Conservation (phyloP, 2,329 filamentous ascomycete genomes). For the Coniosporium tulheliwenetii region DNA sequence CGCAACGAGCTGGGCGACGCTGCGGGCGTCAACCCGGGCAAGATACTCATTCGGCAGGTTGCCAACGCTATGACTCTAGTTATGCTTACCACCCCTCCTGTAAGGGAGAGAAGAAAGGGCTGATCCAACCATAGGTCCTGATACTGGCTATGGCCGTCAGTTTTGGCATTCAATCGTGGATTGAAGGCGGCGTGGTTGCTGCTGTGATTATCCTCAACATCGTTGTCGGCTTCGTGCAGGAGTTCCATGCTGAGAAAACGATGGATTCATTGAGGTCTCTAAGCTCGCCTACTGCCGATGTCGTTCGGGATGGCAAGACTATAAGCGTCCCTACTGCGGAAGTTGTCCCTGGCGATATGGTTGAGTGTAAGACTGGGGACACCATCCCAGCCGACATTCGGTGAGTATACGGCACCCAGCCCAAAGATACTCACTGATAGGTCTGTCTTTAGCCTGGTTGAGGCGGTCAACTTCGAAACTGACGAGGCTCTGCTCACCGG, state of each 20-base stretch:
- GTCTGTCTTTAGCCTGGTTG: conserved; percentile 31
- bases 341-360: conserved; percentile 56
- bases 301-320: conserved; percentile 39
- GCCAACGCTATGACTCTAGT: conserved; percentile 64
- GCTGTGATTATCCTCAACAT: conserved; percentile 30
- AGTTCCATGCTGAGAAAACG: conserved; percentile 32
- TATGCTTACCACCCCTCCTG: conserved; percentile 12
- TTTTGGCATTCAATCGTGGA: conserved; percentile 30
- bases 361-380: conserved; percentile 54
- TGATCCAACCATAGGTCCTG: conserved; percentile 17
- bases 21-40: conserved; percentile 52
- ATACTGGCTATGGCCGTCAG: conserved; percentile 32
- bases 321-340: conserved; percentile 37
- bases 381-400: conserved; percentile 61
- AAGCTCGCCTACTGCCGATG: conserved; percentile 28
- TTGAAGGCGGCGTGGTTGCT: conserved; percentile 32
- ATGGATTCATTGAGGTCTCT: conserved; percentile 32
- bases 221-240: conserved; percentile 28
- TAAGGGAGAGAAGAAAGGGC: conserved; percentile 1
- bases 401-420: neutral
- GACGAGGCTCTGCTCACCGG: conserved; percentile 64
- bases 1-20: conserved; percentile 56
- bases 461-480: conserved; percentile 58
- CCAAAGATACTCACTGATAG: conserved; percentile 36
- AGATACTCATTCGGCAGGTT: conserved; percentile 56